Base-by-base conservation (phyloP, 768 basidiomycete genomes). In the Panaeolus cyanescens region DNA sequence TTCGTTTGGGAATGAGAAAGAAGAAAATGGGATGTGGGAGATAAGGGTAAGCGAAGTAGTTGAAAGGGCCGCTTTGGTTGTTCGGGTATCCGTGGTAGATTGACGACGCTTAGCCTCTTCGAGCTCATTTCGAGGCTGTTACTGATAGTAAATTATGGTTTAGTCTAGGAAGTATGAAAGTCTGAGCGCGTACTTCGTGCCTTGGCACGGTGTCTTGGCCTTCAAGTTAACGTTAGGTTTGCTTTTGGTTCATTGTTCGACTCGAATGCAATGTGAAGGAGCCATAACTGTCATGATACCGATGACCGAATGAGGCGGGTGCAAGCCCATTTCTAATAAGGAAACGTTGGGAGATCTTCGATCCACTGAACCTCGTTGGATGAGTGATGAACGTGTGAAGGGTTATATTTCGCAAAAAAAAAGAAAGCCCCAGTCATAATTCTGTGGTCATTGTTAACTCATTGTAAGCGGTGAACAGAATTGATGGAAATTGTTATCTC, bases 131-230 rank as follows among this genome's bases (percentile, higher is more conserved):
- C 45, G 45, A 50, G 45, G 25, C 45, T 50, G 45, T 50, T 50
- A 28, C 30, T 50, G 45, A 12, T 28, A 28, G 1, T 28, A 28
- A 50, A 6, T 12, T 28, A 50, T 50, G 45, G 45, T 50, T 50
- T 50, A 50, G 45, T 50, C 22, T 28, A 50, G 17, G 30, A 50
- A 50, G 45, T n/a, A 50, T 25, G 25, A 50, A 25, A 30, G 8
- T 25, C 15, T 50, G 45, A 50, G 45, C 45, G 25, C 45, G 45
- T 50, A 50, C 45, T 50, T 28, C 12, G 45, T 50, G 45, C 45
- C 45, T 50, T 50, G 45, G 45, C 45, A 50, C 45, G 45, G 45
- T 25, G 45, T 50, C 45, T 50, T 50, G 45, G 45, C 45, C 9
- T 30, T 5, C 1, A 50, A 50, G 45, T 28, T 50, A 28, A 50